These are phyloP conservation scores for Solanum verrucosum DNA, from an alignment of 257 asterid genomes.

Conservation along the genomic window DNA sequence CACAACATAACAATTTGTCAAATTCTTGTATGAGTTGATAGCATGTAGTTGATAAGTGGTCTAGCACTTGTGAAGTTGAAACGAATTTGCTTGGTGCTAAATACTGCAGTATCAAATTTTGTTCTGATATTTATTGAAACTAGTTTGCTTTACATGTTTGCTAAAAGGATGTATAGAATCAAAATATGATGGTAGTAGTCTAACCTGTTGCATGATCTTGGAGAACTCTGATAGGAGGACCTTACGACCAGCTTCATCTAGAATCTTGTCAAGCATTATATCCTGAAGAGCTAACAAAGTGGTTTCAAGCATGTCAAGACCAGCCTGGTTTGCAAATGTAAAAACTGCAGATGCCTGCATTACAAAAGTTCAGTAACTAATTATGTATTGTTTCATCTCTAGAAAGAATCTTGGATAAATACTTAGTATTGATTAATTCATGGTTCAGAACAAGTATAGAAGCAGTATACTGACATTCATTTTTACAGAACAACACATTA, in stretches of 20 bases:
- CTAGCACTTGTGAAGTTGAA: neutral
- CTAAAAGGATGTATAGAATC: neutral
- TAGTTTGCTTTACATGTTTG: neutral
- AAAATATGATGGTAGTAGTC: neutral
- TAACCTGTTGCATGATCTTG: slow-evolving; percentile 90
- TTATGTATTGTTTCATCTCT: neutral
- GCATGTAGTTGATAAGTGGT: neutral
- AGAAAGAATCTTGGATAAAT: neutral
- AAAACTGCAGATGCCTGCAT: slow-evolving; percentile 81
- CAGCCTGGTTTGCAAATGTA: slow-evolving; percentile 88
- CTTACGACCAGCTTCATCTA: slow-evolving; percentile 79
- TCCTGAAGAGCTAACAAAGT: slow-evolving; percentile 87
- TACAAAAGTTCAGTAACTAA: neutral
- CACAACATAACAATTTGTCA: neutral
- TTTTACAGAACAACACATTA: slow-evolving; percentile 90
- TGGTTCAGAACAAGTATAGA: neutral
- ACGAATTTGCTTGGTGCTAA: neutral
- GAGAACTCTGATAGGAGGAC: slow-evolving; percentile 70
- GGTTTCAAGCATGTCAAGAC: slow-evolving; percentile 97
- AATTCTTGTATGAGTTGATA: neutral
- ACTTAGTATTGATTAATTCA: neutral
- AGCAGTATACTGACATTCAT: slow-evolving; percentile 43
- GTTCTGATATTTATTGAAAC: neutral
- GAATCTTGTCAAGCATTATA: slow-evolving; percentile 78
- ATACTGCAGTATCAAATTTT: neutral